Conservation (phyloP, 371 early-diverging fungal genomes). For the Catenaria anguillulae region DNA sequence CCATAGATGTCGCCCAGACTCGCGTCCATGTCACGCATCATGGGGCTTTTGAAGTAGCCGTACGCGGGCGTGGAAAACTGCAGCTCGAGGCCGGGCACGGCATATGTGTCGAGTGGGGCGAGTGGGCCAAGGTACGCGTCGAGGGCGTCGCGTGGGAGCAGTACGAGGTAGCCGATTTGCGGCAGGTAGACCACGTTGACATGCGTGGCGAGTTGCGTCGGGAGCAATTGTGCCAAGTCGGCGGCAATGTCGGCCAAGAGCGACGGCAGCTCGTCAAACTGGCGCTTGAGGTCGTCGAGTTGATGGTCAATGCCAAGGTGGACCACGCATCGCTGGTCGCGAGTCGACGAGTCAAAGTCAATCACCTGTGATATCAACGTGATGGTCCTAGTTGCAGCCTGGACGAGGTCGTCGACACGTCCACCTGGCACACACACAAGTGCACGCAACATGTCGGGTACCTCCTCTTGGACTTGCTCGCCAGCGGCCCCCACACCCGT, state of each 20-base stretch:
- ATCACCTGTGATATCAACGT: constrained; percentile 12
- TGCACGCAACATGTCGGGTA: too few species aligned
- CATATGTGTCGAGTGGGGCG: background rate
- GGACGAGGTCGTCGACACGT: too few species aligned
- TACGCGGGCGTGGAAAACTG: constrained; percentile 20
- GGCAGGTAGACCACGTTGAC: constrained; percentile 18
- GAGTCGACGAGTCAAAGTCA: constrained; percentile 14
- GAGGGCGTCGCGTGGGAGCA: background rate
- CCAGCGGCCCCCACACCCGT: too few species aligned
- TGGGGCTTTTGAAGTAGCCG: constrained; percentile 17
- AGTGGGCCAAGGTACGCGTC: background rate
- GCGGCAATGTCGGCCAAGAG: constrained; percentile 10
- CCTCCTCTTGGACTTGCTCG: too few species aligned
- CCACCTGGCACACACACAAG: too few species aligned
- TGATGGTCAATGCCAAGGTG: constrained; percentile 8
- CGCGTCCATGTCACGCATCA: background rate
- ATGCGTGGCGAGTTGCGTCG: constrained; percentile 9
- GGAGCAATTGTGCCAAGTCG: constrained; percentile 13
- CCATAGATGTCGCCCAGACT: background rate
- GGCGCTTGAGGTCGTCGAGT: constrained; percentile 14
- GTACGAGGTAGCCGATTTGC: constrained; percentile 16
- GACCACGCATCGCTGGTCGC: constrained; percentile 11
- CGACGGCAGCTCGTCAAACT: constrained; percentile 9
- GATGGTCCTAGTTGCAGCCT: constrained; percentile 10
- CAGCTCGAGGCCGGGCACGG: background rate